Base-by-base conservation (phyloP, 1,284 basidiomycete genomes). In the Marasmius tenuissimus region DNA sequence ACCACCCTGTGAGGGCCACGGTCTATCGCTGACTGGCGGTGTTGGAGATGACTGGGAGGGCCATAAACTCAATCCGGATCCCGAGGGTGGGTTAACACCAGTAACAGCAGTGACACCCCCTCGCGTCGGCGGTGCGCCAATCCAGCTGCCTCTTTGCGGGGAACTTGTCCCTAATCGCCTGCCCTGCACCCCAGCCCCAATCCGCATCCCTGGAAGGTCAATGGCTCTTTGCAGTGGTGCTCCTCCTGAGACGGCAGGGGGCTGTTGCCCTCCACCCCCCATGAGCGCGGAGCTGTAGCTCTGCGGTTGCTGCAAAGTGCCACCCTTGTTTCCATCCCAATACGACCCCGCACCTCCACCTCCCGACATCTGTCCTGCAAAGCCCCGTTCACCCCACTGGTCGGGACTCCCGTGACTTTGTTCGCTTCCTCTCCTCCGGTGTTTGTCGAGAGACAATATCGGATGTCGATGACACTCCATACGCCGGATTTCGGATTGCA, bases 201-300 rank as follows among this genome's bases (percentile, higher is more conserved):
- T 70, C n/a, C 84, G 77, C 73, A 82, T 78, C 14, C 75, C 75
- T 20, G 76, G 77, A 48, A 81, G 81, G 61, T 84, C 65, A 47
- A 85, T 83, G 72, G 81, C 73, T 18, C 83, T 72, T 64, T 83
- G 83, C 54, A 81, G 67, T 4, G 78, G 75, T 2, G 70, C 69
- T 1, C 75, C 75, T 10, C 71, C 70, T 27, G 51, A 34, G 20
- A 57, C 40, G 48, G 51, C 39, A 33, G 58, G 35, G 40, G 34
- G 63, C 55, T 61, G 61, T 47, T 61, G 65, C 14, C 8, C n/a
- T 22, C 50, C 50, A 10, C 52, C 52, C 7, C 52, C 52, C 12
- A 37, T 18, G 12, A 54, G 35, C 3, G 38, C 52, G 16, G 52
- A 35, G 16, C 52, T 55, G 27, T 64, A 63, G 12, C 58, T 54